These are phyloP conservation scores for Pestalotiopsis sp. DNA, from an alignment of 2,329 filamentous ascomycete genomes.

Conservation along the genomic window DNA sequence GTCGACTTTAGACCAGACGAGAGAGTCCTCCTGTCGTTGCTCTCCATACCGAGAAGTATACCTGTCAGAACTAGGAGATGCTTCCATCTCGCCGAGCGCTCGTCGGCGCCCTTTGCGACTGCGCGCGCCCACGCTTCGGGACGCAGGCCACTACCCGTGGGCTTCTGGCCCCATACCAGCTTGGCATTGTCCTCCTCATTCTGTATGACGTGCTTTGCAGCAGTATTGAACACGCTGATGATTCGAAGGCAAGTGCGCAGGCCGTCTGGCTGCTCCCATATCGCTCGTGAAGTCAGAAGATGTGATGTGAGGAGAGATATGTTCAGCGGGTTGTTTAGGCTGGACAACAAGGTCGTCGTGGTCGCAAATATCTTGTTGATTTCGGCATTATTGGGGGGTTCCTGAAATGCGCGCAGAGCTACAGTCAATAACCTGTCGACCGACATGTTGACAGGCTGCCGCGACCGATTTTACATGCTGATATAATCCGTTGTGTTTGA, in stretches of 20 bases:
- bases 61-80: constrained; percentile 82
- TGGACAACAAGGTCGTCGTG: constrained; percentile 68
- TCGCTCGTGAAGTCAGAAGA: constrained; percentile 69
- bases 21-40: constrained; percentile 64
- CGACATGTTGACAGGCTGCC: constrained; percentile 52
- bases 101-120: constrained; percentile 60
- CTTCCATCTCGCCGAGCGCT: constrained; percentile 72
- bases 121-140: constrained; percentile 60
- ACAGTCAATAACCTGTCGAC: constrained; percentile 68
- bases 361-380: constrained; percentile 65
- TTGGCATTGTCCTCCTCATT: constrained; percentile 45
- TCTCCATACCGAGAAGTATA: constrained; percentile 75
- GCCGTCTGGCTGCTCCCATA: constrained; percentile 67
- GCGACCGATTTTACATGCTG: neutral
- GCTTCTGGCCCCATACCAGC: constrained; percentile 27
- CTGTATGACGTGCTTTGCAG: constrained; percentile 56
- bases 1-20: constrained; percentile 64
- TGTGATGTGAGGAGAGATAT: constrained; percentile 73
- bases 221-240: constrained; percentile 73
- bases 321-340: constrained; percentile 75
- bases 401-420: constrained; percentile 63
- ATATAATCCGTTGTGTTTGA: neutral
- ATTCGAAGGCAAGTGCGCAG: constrained; percentile 66
- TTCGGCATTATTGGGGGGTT: constrained; percentile 51
- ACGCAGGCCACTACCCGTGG: constrained; percentile 43